Base-by-base conservation (phyloP, 2,329 filamentous ascomycete species). In the Fusarium praegraminearum region DNA sequence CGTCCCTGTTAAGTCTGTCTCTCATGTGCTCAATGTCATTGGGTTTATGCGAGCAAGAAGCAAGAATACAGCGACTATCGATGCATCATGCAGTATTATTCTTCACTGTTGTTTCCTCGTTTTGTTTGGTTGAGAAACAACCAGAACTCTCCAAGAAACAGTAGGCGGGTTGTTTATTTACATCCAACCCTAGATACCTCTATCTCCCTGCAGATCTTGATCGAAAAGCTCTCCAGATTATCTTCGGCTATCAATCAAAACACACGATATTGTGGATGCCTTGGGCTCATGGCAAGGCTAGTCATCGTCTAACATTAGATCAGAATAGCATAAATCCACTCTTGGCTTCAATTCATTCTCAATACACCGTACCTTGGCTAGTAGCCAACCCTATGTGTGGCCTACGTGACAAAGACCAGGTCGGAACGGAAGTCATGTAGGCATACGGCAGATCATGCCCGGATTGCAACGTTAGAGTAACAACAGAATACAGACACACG, bases 1-100 rank as follows among this genome's bases (percentile, higher is more conserved):
- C 51, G 53, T 72, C 72, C 68, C 60, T 73, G 68, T 56, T 44
- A 44, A 57, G 56, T 57, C 43, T 28, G 26, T 51, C 57, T 67
- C 56, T 57, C 45, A 61, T 62, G 68, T 59, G 57, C 56, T 60
- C 47, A 54, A 69, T 61, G 63, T 52, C 30, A 35, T 35, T 52
- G 36, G 54, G 44, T 63, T 55, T 58, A 51, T 60, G 53, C 60
- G 41, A 41, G 57, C 52, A 45, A 59, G 28, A 57, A 45, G 53
- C 55, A 49, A 46, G 35, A 26, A 50, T 45, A 46, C 43, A 56
- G 62, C 55, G 47, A 22, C 40, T 52, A 30, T 53, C 32, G 49
- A 68, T 70, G 67, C 57, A 33, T 18, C 44, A 40, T 56, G 41
- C 30, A 47, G 32, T 51, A 22, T 62, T 30, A 22, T 20, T 13